Base-by-base conservation (phyloP, 2,329 filamentous ascomycete genomes). In the Penicillium sp. region DNA sequence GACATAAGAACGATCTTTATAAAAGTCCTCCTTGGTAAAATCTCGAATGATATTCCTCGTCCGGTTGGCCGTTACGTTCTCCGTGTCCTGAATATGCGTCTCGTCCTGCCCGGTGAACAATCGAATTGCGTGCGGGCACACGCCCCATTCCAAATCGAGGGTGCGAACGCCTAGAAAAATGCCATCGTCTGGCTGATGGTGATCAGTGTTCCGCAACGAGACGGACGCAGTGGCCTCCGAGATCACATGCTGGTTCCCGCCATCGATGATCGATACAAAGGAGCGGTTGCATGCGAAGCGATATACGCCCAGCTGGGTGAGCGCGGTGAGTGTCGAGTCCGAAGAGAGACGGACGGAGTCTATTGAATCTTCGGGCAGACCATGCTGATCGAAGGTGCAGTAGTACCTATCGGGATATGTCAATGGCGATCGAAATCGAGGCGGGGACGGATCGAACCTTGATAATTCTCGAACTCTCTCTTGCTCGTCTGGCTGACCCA, bases 201-300 rank as follows among this genome's bases (percentile, higher is more conserved):
- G 48, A 9, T 58, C 34, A 29, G 66, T 60, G 51, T 67, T 43
- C 5, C 68, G 62, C 5, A 83, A 62, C 0, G 74, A 75, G 2
- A 76, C 71, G 1, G 69, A 72, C 1, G 71, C 69, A 0, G 80
- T 80, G 9, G 81, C 79, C 58, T 84, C 81, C 52, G 81, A 79
- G 18, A 84, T 71, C 38, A 84, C 69, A 56, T 82, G 66, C 58
- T 84, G 81, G 51, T 73, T 67, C 3, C 72, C 68, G 7, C 68
- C 67, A 54, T 83, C 81, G 57, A 84, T 82, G 31, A 84, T 69
- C 1, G 81, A 83, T 34, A 84, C 73, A 29, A 82, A 68, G 5
- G 76, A 71, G 14, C 80, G 75, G n/a, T 71, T 69, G 5, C 72
- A 75, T 18, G 72, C 68, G 4, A 82, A 70, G 27, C 76, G 74